Evolutionary conservation across 2,329 filamentous ascomycete species (phyloP), one percentile per base, ranked within the genome.

Genomic region (Pseudogymnoascus verrucosus): DNA sequence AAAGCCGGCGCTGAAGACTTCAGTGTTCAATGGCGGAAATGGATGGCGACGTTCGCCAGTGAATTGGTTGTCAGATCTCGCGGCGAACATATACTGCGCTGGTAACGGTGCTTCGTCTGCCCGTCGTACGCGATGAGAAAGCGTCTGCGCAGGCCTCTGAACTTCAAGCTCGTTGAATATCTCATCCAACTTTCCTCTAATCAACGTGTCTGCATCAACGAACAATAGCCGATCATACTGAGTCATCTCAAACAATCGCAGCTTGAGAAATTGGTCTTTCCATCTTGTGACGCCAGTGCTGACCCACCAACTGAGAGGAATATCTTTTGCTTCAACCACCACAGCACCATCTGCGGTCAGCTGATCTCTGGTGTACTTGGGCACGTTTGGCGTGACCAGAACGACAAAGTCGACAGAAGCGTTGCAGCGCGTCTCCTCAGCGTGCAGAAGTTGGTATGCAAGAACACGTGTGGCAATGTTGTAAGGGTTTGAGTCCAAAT

Each of bases 191-290:
- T 68, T 72, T 2, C 67, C 64, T 3, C 70, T 73, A 39, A 79
- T 66, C 16, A 78, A 63, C 8, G 73, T 77, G 67, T 80, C 78
- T 23, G 76, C 74, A 65, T 80, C 78, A 65, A 79, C 69, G 67
- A 78, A 78, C n/a, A 78, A 71, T 26, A 79, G 66, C 4, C 75
- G 72, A 10, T 76, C 71, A 68, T 75, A 80, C 61, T 79, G 67
- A 3, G 73, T 74, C 71, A 77, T 71, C 63, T 77, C 70, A 47
- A 78, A 74, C 5, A 79, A 65, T 10, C 76, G 74, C 14, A 80
- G 72, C 68, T 79, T 79, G 21, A 74, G 76, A 67, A 79, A 77
- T 63, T 76, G 73, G 63, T 79, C 76, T 37, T 75, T 74, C 75
- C 76, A 79, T 42, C 77, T 71, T 2, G 71, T 68, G 5, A 76